phyloP scores from a whole-genome alignment of 2,329 filamentous ascomycete genomes.

The Apiospora marii region DNA sequence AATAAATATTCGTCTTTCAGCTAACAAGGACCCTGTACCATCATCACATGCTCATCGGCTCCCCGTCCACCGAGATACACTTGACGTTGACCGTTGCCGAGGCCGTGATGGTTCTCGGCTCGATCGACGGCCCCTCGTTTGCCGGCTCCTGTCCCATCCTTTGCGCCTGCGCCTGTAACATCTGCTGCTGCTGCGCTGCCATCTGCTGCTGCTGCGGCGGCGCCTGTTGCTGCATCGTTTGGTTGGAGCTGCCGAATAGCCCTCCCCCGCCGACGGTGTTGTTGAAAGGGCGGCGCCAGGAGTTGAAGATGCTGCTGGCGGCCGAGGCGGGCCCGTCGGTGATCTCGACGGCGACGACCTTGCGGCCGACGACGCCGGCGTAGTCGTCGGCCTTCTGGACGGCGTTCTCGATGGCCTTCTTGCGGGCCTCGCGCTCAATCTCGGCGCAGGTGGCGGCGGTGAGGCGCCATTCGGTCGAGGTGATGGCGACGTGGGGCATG shows the following conservation, averaged over 20 bases:
- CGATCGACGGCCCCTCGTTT: slow-evolving; percentile 29
- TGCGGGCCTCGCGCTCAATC: slow-evolving; percentile 33
- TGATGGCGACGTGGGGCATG: slow-evolving; percentile 32
- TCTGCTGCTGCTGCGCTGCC: not conserved
- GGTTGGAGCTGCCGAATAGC: slow-evolving; percentile 15
- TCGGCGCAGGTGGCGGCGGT: slow-evolving; percentile 28
- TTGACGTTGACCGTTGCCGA: slow-evolving; percentile 31
- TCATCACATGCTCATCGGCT: not conserved
- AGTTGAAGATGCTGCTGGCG: not conserved
- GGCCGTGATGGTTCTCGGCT: slow-evolving; percentile 32
- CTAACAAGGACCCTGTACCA: not conserved
- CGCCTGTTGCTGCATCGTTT: slow-evolving; percentile 1
- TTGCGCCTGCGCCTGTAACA: not conserved
- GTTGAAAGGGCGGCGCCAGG: not conserved
- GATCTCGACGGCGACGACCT: slow-evolving; percentile 32
- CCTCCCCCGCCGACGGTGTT: not conserved
- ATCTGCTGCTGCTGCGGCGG: not conserved
- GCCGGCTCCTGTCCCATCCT: not conserved
- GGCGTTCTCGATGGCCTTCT: slow-evolving; percentile 33
- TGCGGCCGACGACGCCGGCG: slow-evolving; percentile 30
- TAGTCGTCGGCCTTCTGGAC: slow-evolving; percentile 35
- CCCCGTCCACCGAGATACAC: slow-evolving; percentile 25
- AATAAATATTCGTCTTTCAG: not conserved
- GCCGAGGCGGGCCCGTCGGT: slow-evolving; percentile 27
- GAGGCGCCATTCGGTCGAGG: slow-evolving; percentile 32